Evolutionary conservation across 345 rosid species (phyloP), one percentile per base, ranked within the genome.

Genomic region (Salix koriyanagi): DNA sequence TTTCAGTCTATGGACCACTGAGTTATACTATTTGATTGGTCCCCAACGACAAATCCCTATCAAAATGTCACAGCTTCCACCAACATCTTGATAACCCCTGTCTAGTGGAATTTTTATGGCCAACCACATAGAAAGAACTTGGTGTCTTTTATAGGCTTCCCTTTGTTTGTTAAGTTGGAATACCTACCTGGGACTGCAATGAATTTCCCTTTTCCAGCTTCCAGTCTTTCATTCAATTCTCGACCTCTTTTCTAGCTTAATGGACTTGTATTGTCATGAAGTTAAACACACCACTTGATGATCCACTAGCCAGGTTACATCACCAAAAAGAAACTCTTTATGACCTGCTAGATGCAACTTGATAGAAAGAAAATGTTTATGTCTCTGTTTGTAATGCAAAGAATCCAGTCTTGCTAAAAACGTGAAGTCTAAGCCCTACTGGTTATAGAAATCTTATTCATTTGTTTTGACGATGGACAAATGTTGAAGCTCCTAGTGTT

Each of bases 81-180:
- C 78, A 84, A 86, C 96, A 92, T 78, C 37, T 75, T 80, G 90
- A 89, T 91, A 87, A 85, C 75, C 69, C 74, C 34, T 87, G 91
- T 85, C 92, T 88, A 68, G 83, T 81, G 84, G 86, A 88, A 76
- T 86, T 87, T 85, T 86, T 81, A 82, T 84, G 81, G 88, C 90
- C 85, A 85, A 81, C 86, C 84, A 78, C 81, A 69, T 82, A 70
- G 79, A 85, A 76, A 78, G 83, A 76, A 76, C 84, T 75, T 67
- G 13, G 64, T 75, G 83, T 78, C 69, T 79, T 77, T 79, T 30
- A 30, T 69, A 68, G 69, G 70, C 64, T 65, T 72, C 81, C 78
- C 50, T 76, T 80, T 81, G 76, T 80, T 79, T 77, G 73, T 74
- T 68, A 44, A 73, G 52, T 74, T 76, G 80, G 79, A 82, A 78